Evolutionary conservation across 257 asterid genomes (phyloP).

Genomic region (Rhazya stricta): DNA sequence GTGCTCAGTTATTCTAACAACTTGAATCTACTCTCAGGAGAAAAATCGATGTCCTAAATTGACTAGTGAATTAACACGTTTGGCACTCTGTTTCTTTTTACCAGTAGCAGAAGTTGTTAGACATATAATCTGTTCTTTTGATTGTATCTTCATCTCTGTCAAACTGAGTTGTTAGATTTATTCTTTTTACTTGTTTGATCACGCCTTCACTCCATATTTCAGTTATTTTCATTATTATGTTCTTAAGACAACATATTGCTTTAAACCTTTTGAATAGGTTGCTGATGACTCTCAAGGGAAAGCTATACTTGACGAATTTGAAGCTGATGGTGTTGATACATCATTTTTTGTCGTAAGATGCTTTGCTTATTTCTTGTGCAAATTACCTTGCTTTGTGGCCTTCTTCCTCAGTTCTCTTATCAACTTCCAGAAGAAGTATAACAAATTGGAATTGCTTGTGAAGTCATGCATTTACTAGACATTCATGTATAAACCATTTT

Average conservation of each 20-base stretch:
- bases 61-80: not conserved
- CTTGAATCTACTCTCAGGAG: not conserved
- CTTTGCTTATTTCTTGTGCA: not conserved
- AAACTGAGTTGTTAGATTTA: not conserved
- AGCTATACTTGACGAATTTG: slow-evolving; percentile 74
- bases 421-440: not conserved
- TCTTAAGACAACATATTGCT: not conserved
- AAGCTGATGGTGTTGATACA: slow-evolving; percentile 79
- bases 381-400: not conserved
- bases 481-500: not conserved
- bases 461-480: not conserved
- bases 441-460: not conserved
- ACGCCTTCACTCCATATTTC: not conserved
- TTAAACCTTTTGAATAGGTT: slow-evolving; percentile 42
- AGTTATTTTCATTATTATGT: not conserved
- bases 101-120: not conserved
- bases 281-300: slow-evolving; percentile 92
- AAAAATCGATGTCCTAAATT: not conserved
- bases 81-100: not conserved
- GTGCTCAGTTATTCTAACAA: not conserved
- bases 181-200: not conserved
- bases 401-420: slow-evolving; percentile 2
- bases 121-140: not conserved
- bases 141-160: not conserved
- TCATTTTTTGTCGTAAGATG: slow-evolving; percentile 66